Base-by-base conservation (phyloP, 805 yeast genomes). In the Lachancea fermentati region DNA sequence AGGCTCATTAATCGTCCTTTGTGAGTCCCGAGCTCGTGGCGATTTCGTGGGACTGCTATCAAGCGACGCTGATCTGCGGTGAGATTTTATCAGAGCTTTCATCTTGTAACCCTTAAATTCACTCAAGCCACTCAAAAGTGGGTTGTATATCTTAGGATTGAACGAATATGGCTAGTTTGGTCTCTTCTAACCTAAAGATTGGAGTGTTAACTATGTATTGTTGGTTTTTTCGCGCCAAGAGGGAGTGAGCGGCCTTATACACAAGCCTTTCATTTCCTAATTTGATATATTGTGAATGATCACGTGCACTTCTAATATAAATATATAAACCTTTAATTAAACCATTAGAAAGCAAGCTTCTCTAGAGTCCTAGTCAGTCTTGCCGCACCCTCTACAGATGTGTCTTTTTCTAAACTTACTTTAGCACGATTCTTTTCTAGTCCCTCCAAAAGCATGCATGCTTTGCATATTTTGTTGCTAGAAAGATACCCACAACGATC, bases 401-500 rank as follows among this genome's bases (percentile, higher is more conserved):
- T 49, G 41, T 77, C 76, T 30, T 62, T 66, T 4, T 78, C 88
- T 3, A 88, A 54, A 1, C 62, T 45, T 2, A 85, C 54, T 58
- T 80, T 78, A 0, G 96, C 84, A 48, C 93, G 71, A 47, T 75
- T 79, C 39, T 75, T 69, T 51, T 89, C 93, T 41, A 93, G 71
- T 0, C 96, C 96, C 44, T 85, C 89, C 36, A 93, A 63, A 19
- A 93, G 66, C 39, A 84, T 75, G 62, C 98, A 93, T 0, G 98
- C 98, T 64, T 93, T 93, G 65, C 98, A 93, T 5, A 88, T 75
- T 54, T 67, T 73, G 59, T 93, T 93, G 48, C 89, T 83, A 0
- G 97, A 86, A 29, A 93, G 65, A 57, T 91, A 93, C 0, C 97
- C 96, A 66, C 98, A 93, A 46, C 79, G 79, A 47, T 80, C 85